These are phyloP conservation scores for Lactarius trivialis DNA, from an alignment of 768 basidiomycete species.

Conservation along the genomic window DNA sequence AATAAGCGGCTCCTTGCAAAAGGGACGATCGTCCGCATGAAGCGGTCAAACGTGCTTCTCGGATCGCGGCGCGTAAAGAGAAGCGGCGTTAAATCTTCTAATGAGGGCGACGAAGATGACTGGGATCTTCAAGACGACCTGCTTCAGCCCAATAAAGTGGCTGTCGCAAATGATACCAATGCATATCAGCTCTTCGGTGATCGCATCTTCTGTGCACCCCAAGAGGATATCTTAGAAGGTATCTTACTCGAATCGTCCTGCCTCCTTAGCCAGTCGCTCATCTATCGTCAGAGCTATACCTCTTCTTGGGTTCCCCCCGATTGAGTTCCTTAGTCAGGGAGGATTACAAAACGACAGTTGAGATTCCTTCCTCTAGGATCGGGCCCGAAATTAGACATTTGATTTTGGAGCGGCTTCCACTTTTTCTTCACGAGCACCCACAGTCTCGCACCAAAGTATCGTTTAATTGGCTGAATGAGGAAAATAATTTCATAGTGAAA, in stretches of 20 bases:
- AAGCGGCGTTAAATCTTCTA: slow-evolving; percentile 25
- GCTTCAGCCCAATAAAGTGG: slow-evolving; percentile 58
- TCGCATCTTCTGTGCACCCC: slow-evolving; percentile 69
- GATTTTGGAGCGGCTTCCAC: slow-evolving; percentile 76
- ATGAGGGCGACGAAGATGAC: slow-evolving; percentile 62
- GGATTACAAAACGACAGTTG: slow-evolving; percentile 56
- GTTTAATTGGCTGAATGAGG: slow-evolving; percentile 57
- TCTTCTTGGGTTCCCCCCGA: slow-evolving; percentile 62
- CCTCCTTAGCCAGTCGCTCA: neutral
- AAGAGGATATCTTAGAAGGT: slow-evolving; percentile 91
- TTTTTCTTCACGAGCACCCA: slow-evolving; percentile 88
- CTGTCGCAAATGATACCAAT: slow-evolving; percentile 84
- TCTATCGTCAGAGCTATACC: slow-evolving; percentile 56
- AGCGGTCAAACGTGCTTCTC: slow-evolving; percentile 61
- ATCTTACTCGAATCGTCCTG: slow-evolving; percentile 2
- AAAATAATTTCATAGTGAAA: slow-evolving; percentile 63
- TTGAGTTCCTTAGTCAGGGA: slow-evolving; percentile 72
- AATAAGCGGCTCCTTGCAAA: slow-evolving; percentile 51
- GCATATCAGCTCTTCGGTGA: slow-evolving; percentile 74
- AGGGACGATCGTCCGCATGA: slow-evolving; percentile 58
- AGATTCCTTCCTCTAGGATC: slow-evolving; percentile 42
- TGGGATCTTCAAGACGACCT: slow-evolving; percentile 72
- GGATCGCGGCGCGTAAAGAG: slow-evolving; percentile 57
- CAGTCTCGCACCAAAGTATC: slow-evolving; percentile 57
- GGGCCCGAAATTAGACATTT: slow-evolving; percentile 50